Evolutionary conservation across 2,329 filamentous ascomycete species (phyloP).

Genomic region (Chaetomium sp.): DNA sequence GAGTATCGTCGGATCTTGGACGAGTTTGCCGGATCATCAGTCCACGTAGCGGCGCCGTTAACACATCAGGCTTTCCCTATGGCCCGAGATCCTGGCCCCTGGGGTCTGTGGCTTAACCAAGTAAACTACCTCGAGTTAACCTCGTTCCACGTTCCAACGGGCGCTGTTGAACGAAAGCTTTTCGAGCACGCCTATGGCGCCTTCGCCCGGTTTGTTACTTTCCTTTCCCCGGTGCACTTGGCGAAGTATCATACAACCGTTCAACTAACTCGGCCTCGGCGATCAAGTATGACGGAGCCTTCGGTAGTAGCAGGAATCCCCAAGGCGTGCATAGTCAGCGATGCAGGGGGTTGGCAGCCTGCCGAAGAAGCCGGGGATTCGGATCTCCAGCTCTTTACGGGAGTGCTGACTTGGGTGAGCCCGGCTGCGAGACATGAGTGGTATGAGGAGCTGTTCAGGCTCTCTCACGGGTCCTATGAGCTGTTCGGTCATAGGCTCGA

Average conservation of each 20-base stretch:
- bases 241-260: background rate
- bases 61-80: slow-evolving; percentile 3
- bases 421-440: slow-evolving; percentile 5
- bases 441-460: slow-evolving; percentile 7
- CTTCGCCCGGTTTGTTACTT: slow-evolving; percentile 1
- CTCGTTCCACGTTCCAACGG: background rate
- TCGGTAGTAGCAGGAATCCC: background rate
- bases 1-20: slow-evolving; percentile 2
- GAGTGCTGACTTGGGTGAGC: slow-evolving; percentile 2
- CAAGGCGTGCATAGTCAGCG: background rate
- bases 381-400: slow-evolving; percentile 6
- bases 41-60: slow-evolving; percentile 2
- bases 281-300: slow-evolving; percentile 6
- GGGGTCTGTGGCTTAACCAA: background rate
- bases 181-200: slow-evolving; percentile 4
- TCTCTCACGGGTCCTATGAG: slow-evolving; percentile 5
- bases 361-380: background rate
- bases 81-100: background rate
- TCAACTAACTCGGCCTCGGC: background rate
- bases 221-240: background rate
- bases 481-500: slow-evolving; percentile 5
- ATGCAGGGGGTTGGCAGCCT: slow-evolving; percentile 3
- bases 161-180: background rate
- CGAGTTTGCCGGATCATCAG: slow-evolving; percentile 4
- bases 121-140: background rate